Base-by-base conservation (phyloP, 805 yeast genomes). In the Kazachstania kunashirensis region DNA sequence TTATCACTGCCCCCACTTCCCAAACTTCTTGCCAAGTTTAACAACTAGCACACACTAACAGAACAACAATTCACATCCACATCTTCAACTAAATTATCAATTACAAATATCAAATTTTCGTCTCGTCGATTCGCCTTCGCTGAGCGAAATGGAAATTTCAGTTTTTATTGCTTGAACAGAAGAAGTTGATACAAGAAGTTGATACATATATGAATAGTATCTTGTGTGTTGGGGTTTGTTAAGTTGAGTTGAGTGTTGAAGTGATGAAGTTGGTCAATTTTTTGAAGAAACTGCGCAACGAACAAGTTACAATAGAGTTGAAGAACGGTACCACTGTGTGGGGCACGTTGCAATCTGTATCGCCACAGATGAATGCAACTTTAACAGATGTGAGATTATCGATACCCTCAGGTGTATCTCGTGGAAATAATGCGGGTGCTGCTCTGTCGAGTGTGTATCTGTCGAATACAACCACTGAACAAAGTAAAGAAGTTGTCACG, bases 321-420 rank as follows among this genome's bases (percentile, higher is more conserved):
- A 89, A 88, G 58, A 85, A 89, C 59, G 96, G 96, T 27, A 83
- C 89, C 4, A 70, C 84, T 5, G 73, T 89, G 5, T 74, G 82
- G 49, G 97, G 97, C 0, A 83, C 88, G 11, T 66, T 89, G 18
- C 75, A 81, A 28, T 75, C 86, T 6, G 95, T 92, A 28, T 70
- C 95, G 3, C 95, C 96, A 19, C 73, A 82, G 44, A 88, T 88
- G 97, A 88, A 88, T 59, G 77, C 88, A 31, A 76, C 84, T 4
- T 59, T 88, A 43, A 77, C 81, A 49, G 82, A 81, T 45, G 89
- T 84, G 33, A 82, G 79, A 48, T 76, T 89, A 71, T 77, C 88
- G 2, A 70, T 82, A 30, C 55, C 61, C 16, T 26, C 42, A 4
- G 42, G 37, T 17, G 42, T 35, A 12, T 37, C 47, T 6, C 37